Conservation (phyloP, 768 basidiomycete genomes). For the Crepidotus variabilis region DNA sequence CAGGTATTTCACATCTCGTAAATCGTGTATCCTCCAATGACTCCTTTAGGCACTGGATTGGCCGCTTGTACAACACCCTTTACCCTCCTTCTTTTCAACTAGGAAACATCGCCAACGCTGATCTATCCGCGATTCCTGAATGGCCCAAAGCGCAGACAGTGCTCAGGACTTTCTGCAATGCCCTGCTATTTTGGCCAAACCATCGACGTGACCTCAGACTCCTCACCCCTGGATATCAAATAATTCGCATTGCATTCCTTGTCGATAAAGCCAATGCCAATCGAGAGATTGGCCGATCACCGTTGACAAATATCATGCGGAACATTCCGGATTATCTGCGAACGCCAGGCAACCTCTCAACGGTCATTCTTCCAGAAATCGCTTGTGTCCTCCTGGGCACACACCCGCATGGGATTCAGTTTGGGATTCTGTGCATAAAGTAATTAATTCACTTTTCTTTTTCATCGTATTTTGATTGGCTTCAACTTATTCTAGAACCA, state of each 20-base stretch:
- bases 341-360: neutral
- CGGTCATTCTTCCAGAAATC: slow-evolving; percentile 18
- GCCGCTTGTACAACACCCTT: slow-evolving; percentile 42
- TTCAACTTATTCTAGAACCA: slow-evolving; percentile 31
- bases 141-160: slow-evolving; percentile 30
- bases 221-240: slow-evolving; percentile 36
- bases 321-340: slow-evolving; percentile 1
- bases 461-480: neutral
- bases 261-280: slow-evolving; percentile 30
- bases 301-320: slow-evolving; percentile 12
- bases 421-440: slow-evolving; percentile 35
- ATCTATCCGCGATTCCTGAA: slow-evolving; percentile 36
- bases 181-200: slow-evolving; percentile 30
- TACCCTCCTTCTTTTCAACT: slow-evolving; percentile 41
- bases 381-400: slow-evolving; percentile 16
- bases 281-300: slow-evolving; percentile 18
- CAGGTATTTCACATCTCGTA: slow-evolving; percentile 16
- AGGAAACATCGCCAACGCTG: slow-evolving; percentile 38
- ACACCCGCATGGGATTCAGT: slow-evolving; percentile 17
- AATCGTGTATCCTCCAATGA: neutral
- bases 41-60: slow-evolving; percentile 37
- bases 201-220: slow-evolving; percentile 18
- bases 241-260: slow-evolving; percentile 29
- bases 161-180: slow-evolving; percentile 41
- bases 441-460: slow-evolving; percentile 18